A percentile compares a stretch with the other conserved stretches of the same genome.
Evolutionary conservation across 23 red algal genomes (phyloP).

Genomic region (Gracilaria gracilis): DNA sequence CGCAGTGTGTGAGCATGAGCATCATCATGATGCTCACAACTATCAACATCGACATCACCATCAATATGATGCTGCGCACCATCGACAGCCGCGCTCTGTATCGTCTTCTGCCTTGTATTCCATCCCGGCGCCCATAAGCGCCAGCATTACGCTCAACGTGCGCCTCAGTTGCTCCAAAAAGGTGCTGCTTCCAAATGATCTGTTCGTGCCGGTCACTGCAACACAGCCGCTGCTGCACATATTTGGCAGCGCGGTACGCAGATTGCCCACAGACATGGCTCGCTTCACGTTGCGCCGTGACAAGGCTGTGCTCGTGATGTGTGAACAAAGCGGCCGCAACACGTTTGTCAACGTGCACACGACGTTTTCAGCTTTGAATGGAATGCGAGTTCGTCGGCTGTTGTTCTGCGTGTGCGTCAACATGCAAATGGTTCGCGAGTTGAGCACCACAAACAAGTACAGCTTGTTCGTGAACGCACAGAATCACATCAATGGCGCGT

Average conservation of each 20-base stretch:
- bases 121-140: not conserved
- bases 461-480: not conserved
- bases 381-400: not conserved
- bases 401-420: not conserved
- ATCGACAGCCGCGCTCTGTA: not conserved
- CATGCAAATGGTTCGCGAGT: not conserved
- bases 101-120: not conserved
- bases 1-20: not conserved
- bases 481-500: not conserved
- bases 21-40: too few relatives aligned
- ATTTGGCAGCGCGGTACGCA: not conserved
- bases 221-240: not conserved
- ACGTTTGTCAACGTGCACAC: too few relatives aligned
- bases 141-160: not conserved
- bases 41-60: not conserved
- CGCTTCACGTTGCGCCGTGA: not conserved
- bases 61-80: not conserved
- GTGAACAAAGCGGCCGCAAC: not conserved
- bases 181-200: not conserved
- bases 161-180: not conserved
- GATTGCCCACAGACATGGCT: conserved; percentile 1
- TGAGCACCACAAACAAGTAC: not conserved
- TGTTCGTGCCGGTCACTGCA: not conserved
- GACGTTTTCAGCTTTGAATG: not conserved
- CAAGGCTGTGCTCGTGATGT: not conserved